phyloP scores from a whole-genome alignment of 2,329 filamentous ascomycete species.

The Pseudocercospora pini-densiflorae region DNA sequence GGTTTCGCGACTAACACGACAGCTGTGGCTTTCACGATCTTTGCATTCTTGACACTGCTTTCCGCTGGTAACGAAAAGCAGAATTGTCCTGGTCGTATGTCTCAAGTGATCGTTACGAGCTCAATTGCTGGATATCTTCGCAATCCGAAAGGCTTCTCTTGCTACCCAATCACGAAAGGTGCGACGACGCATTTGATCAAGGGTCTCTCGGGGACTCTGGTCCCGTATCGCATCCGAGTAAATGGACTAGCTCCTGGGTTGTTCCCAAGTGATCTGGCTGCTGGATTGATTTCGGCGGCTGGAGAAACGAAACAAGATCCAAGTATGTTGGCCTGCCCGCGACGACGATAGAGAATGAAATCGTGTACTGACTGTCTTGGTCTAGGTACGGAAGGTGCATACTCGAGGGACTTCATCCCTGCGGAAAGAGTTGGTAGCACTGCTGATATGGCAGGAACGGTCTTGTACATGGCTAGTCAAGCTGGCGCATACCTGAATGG shows the following conservation, averaged over 20 bases:
- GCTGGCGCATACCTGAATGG: conserved; percentile 71
- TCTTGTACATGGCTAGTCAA: conserved; percentile 67
- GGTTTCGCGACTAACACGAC: conserved; percentile 41
- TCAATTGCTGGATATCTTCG: conserved; percentile 53
- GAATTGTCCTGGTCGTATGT: conserved; percentile 36
- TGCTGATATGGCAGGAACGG: conserved; percentile 65
- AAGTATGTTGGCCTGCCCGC: not conserved
- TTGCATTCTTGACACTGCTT: conserved; percentile 49
- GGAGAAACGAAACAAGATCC: conserved; percentile 35
- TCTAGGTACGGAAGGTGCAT: conserved; percentile 44
- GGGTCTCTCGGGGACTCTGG: conserved; percentile 49
- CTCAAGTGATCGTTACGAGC: conserved; percentile 54
- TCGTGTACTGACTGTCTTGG: not conserved
- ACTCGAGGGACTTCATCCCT: conserved; percentile 56
- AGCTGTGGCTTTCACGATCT: conserved; percentile 44
- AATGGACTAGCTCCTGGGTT: conserved; percentile 60
- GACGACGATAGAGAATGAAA: no score
- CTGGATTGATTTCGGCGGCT: conserved; percentile 45
- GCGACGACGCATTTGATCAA: conserved; percentile 56
- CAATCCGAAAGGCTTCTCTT: conserved; percentile 41
- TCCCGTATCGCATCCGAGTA: conserved; percentile 50
- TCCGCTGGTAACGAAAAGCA: conserved; percentile 46
- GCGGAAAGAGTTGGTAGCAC: conserved; percentile 64
- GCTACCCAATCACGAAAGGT: conserved; percentile 54
- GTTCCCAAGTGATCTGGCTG: conserved; percentile 67